phyloP scores from a whole-genome alignment of 768 basidiomycete species.

The Lactifluus volemus region DNA sequence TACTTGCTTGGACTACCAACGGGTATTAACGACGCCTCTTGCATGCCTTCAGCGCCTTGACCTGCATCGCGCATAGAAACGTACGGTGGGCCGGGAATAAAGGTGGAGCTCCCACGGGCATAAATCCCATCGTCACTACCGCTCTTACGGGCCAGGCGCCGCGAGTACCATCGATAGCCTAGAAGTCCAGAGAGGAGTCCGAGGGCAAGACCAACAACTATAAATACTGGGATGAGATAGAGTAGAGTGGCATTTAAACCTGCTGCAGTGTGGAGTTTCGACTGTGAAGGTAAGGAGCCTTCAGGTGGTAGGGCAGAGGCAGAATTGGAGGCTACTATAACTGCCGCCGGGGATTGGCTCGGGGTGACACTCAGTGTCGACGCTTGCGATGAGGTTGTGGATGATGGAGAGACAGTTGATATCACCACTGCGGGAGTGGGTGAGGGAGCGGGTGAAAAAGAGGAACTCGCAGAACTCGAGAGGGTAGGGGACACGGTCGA shows the following conservation, averaged over 20 bases:
- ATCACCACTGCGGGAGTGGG: background rate
- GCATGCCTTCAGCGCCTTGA: background rate
- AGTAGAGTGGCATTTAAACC: slow-evolving; percentile 20
- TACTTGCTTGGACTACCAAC: slow-evolving; percentile 18
- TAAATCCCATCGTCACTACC: background rate
- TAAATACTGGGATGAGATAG: slow-evolving; percentile 27
- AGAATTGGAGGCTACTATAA: slow-evolving; percentile 19
- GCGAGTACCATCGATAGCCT: slow-evolving; percentile 16
- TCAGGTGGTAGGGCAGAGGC: slow-evolving; percentile 25
- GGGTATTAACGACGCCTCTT: background rate
- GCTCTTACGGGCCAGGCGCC: slow-evolving; percentile 3
- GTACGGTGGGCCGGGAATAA: slow-evolving; percentile 27
- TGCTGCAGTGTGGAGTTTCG: background rate
- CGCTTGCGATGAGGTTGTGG: background rate
- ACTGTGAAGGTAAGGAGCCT: slow-evolving; percentile 10
- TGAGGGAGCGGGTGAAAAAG: background rate
- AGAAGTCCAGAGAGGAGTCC: slow-evolving; percentile 23
- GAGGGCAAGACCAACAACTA: slow-evolving; percentile 21
- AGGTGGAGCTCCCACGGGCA: background rate
- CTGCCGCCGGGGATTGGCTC: slow-evolving; percentile 3
- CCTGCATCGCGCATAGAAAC: background rate
- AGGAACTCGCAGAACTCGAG: background rate
- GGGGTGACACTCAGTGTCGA: background rate
- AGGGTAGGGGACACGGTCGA: slow-evolving; percentile 1
- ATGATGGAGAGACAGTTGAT: background rate